These are phyloP conservation scores for Rubia balearica DNA, from an alignment of 305 asterid genomes.

Conservation along the genomic window DNA sequence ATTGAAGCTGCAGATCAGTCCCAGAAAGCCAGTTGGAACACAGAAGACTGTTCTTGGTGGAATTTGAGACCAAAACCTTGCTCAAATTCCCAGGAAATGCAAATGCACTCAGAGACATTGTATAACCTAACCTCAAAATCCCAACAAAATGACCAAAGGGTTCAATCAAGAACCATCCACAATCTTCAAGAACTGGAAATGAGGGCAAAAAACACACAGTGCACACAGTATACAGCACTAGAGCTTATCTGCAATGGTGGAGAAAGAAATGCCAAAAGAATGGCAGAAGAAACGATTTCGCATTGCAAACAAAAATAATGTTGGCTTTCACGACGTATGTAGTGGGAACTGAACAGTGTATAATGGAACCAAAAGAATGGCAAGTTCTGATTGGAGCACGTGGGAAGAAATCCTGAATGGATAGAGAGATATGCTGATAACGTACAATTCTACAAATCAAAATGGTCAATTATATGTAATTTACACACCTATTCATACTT, in stretches of 20 bases:
- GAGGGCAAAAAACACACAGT: neutral
- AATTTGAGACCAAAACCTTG: constrained; percentile 37
- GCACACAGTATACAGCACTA: neutral
- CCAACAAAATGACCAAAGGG: constrained; percentile 7
- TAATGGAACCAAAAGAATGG: constrained; percentile 7
- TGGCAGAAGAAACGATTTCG: neutral
- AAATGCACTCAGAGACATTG: constrained; percentile 63
- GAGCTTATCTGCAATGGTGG: neutral
- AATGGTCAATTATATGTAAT: neutral
- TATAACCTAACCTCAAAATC: constrained; percentile 10
- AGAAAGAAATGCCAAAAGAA: neutral
- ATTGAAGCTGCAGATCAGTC: constrained; percentile 39
- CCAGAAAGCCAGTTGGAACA: constrained; percentile 42
- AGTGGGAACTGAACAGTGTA: neutral
- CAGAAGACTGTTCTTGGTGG: constrained; percentile 28
- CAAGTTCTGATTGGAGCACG: constrained; percentile 50
- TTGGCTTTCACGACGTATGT: constrained; percentile 1
- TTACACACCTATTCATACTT: neutral
- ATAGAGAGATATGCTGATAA: constrained; percentile 41
- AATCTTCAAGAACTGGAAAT: constrained; percentile 1
- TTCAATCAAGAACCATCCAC: neutral
- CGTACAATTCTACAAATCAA: neutral
- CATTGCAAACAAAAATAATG: neutral
- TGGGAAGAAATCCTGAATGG: constrained; percentile 49
- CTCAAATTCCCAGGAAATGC: constrained; percentile 50